Evolutionary conservation across 139 green algal species (phyloP).

Genomic region (Trebouxia sp.): DNA sequence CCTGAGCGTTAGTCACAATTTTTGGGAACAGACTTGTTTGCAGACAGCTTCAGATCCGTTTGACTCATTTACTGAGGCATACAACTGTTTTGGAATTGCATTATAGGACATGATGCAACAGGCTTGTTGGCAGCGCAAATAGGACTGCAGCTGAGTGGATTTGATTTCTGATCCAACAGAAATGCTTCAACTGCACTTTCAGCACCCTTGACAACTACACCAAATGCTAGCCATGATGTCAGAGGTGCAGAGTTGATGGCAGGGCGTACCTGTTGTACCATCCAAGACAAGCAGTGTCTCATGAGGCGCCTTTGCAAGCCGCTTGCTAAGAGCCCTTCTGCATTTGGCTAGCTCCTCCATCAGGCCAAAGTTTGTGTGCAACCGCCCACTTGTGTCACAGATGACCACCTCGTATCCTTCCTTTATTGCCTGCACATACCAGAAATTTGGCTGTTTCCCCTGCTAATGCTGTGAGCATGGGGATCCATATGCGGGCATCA

Average conservation of each 20-base stretch:
- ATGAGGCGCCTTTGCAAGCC: constrained; percentile 56
- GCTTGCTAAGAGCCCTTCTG: constrained; percentile 57
- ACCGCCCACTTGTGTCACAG: constrained; percentile 88
- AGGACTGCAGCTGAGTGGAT: too few species aligned
- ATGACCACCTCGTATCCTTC: constrained; percentile 77
- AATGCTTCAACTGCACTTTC: neutral
- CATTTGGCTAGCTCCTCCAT: constrained; percentile 86
- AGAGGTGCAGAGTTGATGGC: neutral
- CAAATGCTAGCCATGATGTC: neutral
- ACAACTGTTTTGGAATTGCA: too few species aligned
- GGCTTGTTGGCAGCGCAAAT: too few species aligned
- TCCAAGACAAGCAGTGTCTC: constrained; percentile 97
- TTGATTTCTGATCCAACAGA: neutral
- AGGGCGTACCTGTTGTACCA: constrained; percentile 83
- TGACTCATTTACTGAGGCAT: too few species aligned
- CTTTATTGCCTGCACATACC: constrained; percentile 33
- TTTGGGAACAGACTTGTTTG: too few species aligned
- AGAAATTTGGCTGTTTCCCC: too few species aligned
- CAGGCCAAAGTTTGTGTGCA: constrained; percentile 94
- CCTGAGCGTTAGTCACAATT: too few species aligned
- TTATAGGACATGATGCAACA: too few species aligned
- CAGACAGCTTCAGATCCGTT: too few species aligned
- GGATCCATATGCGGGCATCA: too few species aligned
- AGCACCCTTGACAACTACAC: neutral
- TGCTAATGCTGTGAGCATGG: too few species aligned